Evolutionary conservation across 805 yeast species (phyloP).

Genomic region (Candida orba): DNA sequence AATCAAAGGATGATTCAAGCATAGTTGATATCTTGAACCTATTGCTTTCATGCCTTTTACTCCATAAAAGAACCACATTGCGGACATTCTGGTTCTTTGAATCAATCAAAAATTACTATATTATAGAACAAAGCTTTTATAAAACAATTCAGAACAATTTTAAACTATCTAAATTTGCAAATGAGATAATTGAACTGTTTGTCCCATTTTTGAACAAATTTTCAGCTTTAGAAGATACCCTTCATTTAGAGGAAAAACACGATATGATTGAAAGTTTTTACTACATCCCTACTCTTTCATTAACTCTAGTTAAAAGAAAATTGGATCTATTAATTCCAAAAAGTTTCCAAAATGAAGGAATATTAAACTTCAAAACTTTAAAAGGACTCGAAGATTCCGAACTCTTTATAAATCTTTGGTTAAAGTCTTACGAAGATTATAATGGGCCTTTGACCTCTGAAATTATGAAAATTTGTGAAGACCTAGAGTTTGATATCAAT

Average conservation of each 20-base stretch:
- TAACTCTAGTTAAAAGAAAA: too few species aligned
- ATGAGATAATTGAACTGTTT: not conserved
- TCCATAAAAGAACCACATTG: conserved; percentile 39
- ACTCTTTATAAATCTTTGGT: conserved; percentile 6
- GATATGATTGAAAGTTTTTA: not conserved
- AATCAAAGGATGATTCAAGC: conserved; percentile 31
- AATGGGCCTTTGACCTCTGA: conserved; percentile 1
- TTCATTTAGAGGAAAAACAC: not conserved
- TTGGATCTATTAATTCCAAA: too few species aligned
- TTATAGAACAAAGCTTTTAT: not conserved
- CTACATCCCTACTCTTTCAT: not conserved
- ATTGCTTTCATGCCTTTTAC: conserved; percentile 34
- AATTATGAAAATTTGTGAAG: not conserved
- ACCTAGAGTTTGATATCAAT: not conserved
- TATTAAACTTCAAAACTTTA: not conserved
- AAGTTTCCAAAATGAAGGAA: not conserved
- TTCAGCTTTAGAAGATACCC: not conserved
- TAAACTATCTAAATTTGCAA: not conserved
- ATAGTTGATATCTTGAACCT: conserved; percentile 28
- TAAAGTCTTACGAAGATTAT: conserved; percentile 4
- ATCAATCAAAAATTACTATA: conserved; percentile 27
- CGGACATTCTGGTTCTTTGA: conserved; percentile 37
- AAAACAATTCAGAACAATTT: not conserved
- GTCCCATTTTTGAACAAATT: not conserved
- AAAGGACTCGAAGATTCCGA: not conserved